These are phyloP conservation scores for Ligustrum vulgare DNA, from an alignment of 257 asterid species.

Conservation along the genomic window DNA sequence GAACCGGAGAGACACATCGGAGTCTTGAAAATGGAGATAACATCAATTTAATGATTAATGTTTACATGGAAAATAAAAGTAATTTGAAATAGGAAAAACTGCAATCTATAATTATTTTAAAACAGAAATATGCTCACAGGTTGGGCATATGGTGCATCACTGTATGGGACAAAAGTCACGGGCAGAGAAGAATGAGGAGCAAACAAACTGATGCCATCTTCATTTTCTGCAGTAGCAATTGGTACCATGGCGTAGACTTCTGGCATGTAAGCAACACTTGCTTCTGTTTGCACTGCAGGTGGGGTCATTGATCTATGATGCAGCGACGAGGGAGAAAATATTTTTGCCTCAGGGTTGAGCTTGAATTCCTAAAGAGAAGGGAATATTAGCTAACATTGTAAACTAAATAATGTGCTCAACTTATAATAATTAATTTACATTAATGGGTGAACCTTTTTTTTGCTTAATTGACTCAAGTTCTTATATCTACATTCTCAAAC, in stretches of 20 bases:
- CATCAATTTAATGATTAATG: background rate
- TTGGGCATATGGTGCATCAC: slow-evolving; percentile 49
- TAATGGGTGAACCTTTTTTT: background rate
- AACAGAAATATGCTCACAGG: slow-evolving; percentile 45
- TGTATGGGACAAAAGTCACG: slow-evolving; percentile 47
- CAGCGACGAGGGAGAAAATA: slow-evolving; percentile 61
- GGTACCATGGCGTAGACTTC: slow-evolving; percentile 42
- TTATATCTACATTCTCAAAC: background rate
- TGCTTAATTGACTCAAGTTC: background rate
- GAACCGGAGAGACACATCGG: background rate
- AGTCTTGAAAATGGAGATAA: background rate
- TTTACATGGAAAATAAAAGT: background rate
- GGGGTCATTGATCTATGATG: slow-evolving; percentile 51
- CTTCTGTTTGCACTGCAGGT: slow-evolving; percentile 46
- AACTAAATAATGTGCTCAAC: slow-evolving; percentile 7
- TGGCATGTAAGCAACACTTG: slow-evolving; percentile 42
- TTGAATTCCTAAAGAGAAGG: slow-evolving; percentile 58
- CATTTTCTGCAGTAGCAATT: slow-evolving; percentile 46
- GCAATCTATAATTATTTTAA: background rate
- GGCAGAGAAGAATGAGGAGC: slow-evolving; percentile 50
- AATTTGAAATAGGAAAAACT: background rate
- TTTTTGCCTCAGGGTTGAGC: slow-evolving; percentile 88
- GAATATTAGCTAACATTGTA: slow-evolving; percentile 15
- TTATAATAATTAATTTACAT: background rate
- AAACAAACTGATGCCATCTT: slow-evolving; percentile 43